Evolutionary conservation across 768 basidiomycete genomes (phyloP).

Genomic region (Tylopilus sp.): DNA sequence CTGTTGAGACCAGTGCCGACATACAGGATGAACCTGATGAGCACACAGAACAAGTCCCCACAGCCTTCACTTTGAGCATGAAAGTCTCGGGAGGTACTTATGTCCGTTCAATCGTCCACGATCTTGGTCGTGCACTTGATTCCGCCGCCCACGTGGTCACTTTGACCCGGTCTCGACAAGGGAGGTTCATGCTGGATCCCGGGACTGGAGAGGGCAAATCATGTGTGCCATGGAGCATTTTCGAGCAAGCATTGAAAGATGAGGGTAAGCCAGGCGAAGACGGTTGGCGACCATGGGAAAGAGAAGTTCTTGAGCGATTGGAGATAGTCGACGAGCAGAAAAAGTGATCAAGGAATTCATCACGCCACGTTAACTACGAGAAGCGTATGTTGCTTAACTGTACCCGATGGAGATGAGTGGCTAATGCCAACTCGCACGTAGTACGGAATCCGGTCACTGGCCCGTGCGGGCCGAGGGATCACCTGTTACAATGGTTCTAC

Average conservation of each 20-base stretch:
- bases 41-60: slow-evolving; percentile 44
- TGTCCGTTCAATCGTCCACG: slow-evolving; percentile 93
- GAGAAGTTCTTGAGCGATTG: slow-evolving; percentile 64
- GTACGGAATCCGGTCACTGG: too few relatives aligned
- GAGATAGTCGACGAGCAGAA: slow-evolving; percentile 47
- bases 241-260: slow-evolving; percentile 54
- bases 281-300: slow-evolving; percentile 80
- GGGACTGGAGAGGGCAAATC: slow-evolving; percentile 50
- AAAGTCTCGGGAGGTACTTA: slow-evolving; percentile 96
- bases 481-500: too few relatives aligned
- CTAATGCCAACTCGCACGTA: neutral
- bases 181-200: slow-evolving; percentile 63
- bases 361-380: neutral
- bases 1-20: slow-evolving; percentile 39
- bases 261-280: slow-evolving; percentile 58
- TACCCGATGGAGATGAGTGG: neutral
- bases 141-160: slow-evolving; percentile 94
- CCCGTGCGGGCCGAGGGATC: too few relatives aligned
- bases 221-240: slow-evolving; percentile 75
- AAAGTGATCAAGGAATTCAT: slow-evolving; percentile 5
- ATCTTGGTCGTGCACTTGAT: slow-evolving; percentile 78
- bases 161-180: slow-evolving; percentile 85
- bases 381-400: too few relatives aligned
- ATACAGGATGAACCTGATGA: slow-evolving; percentile 35
- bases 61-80: slow-evolving; percentile 87